Base-by-base conservation (phyloP, 495 filamentous ascomycete genomes). In the Aspergillus funiculosus region DNA sequence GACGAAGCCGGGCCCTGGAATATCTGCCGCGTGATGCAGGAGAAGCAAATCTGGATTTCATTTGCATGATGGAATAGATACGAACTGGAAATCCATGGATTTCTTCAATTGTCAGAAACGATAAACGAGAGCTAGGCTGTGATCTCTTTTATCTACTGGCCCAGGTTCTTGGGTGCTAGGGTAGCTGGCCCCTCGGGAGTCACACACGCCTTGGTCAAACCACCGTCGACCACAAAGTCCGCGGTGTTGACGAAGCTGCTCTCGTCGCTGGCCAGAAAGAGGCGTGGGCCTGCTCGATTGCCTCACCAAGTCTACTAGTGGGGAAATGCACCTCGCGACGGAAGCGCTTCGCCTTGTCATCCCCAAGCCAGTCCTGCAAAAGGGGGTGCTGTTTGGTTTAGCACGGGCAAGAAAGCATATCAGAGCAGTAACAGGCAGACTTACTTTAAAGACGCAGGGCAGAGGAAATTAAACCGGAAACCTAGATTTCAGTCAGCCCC, bases 281-380 rank as follows among this genome's bases (percentile, higher is more conserved):
- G 52, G 90, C 94, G 31, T 94, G 83, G 2, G 92, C 92, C 69
- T 94, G 89, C 68, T 98, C 92, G 50, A 98, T 78, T 5, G 94
- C 83, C 69, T 98, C 92, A 15, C 92, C 92, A 56, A 98, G 97
- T 9, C 92, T 77, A n/a, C 92, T 94, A 2, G 77, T 79, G 2
- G 92, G 92, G 74, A 98, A 96, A 56, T 98, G 92, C 29, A 98
- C 78, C 73, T 96, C 89, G 41, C 92, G 83, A 26, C 92, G 74
- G 56, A 76, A 64, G 17, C 92, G 81, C 77, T 96, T 97, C 25
- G 76, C 78, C 46, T 79, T 58, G 66, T 97, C 92, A 52, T 91
- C 85, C 22, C 94, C 94, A 0, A 98, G 79, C 86, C 88, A 96
- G 67, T 95, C 85, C 69, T 96, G 89, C 34, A 98, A 73, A n/a